phyloP scores from a whole-genome alignment of 345 rosid species.

The Aurinia saxatilis region DNA sequence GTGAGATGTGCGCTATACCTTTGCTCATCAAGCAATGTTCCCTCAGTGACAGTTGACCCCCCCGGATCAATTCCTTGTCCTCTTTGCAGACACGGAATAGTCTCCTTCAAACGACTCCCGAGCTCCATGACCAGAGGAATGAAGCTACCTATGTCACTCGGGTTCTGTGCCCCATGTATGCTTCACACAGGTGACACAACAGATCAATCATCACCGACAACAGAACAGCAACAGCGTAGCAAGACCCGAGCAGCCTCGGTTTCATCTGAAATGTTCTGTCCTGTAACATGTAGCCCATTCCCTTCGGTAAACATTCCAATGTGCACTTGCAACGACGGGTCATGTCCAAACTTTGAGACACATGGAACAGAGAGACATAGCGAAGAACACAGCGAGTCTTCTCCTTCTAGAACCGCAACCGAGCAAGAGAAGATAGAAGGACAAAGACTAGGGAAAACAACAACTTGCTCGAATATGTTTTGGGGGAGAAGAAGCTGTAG shows the following conservation, averaged over 20 bases:
- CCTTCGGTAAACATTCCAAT: conserved; percentile 82
- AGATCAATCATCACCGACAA: conserved; percentile 50
- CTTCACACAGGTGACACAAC: conserved; percentile 64
- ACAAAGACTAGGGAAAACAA: conserved; percentile 69
- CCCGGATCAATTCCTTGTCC: conserved; percentile 96
- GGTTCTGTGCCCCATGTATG: conserved; percentile 88
- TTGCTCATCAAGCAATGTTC: conserved; percentile 71
- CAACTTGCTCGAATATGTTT: conserved; percentile 85
- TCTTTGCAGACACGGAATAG: conserved; percentile 85
- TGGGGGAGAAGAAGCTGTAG: conserved; percentile 99
- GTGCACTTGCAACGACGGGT: conserved; percentile 80
- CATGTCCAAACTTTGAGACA: conserved; percentile 73
- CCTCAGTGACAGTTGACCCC: conserved; percentile 56
- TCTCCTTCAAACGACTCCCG: conserved; percentile 58
- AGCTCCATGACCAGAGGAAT: conserved; percentile 60
- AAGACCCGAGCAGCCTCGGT: conserved; percentile 67
- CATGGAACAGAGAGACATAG: conserved; percentile 41
- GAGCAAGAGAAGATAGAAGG: conserved; percentile 75
- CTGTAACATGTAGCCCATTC: conserved; percentile 90
- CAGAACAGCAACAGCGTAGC: conserved; percentile 41
- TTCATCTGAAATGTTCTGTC: conserved; percentile 80
- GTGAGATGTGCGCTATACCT: conserved; percentile 93
- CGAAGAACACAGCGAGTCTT: conserved; percentile 35
- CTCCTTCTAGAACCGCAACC: conserved; percentile 26
- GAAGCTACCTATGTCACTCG: conserved; percentile 63